Conservation (phyloP, 768 basidiomycete species). For the Termitomyces heimii region DNA sequence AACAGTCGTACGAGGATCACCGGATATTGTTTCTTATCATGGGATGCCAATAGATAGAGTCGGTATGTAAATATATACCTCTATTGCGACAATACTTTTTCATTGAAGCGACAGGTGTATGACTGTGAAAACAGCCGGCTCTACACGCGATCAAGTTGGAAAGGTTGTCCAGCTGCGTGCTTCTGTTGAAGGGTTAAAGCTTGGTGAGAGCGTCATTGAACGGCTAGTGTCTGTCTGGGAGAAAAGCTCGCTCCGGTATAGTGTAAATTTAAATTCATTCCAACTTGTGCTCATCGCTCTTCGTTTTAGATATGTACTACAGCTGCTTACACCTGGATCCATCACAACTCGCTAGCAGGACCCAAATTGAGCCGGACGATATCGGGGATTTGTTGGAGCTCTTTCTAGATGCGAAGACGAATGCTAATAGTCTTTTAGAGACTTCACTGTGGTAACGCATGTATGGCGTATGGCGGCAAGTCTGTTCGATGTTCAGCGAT, state of each 20-base stretch:
- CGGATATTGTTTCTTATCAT: conserved; percentile 85
- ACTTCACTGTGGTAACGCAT: neutral
- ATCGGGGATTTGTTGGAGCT: conserved; percentile 90
- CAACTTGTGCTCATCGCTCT: neutral
- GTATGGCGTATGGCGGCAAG: no score
- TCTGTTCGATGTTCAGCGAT: neutral
- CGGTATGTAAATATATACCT: conserved; percentile 40
- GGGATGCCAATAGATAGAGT: conserved; percentile 90
- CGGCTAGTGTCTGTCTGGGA: conserved; percentile 77
- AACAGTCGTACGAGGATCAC: conserved; percentile 86
- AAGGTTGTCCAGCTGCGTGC: conserved; percentile 84
- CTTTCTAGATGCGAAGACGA: conserved; percentile 88
- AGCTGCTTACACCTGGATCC: conserved; percentile 84
- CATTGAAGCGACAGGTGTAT: conserved; percentile 53
- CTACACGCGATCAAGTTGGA: conserved; percentile 76
- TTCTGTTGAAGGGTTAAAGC: conserved; percentile 76
- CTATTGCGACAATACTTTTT: neutral
- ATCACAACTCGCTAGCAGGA: conserved; percentile 76
- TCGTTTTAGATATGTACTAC: conserved; percentile 71
- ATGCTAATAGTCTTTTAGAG: neutral
- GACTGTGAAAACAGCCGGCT: conserved; percentile 88
- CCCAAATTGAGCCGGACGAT: conserved; percentile 81
- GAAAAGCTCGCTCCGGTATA: conserved; percentile 69
- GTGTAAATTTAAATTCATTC: neutral
- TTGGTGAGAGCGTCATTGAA: conserved; percentile 72